phyloP scores from a whole-genome alignment of 768 basidiomycete genomes.

The Cubamyces lactineus region DNA sequence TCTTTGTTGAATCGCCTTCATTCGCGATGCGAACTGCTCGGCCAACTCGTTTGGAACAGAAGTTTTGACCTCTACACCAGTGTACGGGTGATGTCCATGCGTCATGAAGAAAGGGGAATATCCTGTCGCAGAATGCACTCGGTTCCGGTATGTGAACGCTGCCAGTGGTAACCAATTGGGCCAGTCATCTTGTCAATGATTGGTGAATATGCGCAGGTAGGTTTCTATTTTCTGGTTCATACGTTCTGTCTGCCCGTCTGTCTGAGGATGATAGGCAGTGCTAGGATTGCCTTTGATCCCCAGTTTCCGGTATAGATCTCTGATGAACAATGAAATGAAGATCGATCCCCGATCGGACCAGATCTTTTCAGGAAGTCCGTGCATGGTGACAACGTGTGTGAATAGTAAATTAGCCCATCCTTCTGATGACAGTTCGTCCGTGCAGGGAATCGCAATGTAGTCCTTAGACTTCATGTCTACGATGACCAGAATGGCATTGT shows the following conservation, averaged over 20 bases:
- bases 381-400: constrained; percentile 18
- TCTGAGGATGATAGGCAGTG: constrained; percentile 49
- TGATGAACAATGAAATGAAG: constrained; percentile 39
- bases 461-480: constrained; percentile 30
- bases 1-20: constrained; percentile 26
- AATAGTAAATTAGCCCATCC: constrained; percentile 25
- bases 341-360: constrained; percentile 25
- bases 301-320: constrained; percentile 32
- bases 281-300: constrained; percentile 38
- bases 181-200: constrained; percentile 42
- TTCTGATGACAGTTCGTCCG: constrained; percentile 24
- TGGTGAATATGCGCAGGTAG: constrained; percentile 39
- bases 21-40: constrained; percentile 22
- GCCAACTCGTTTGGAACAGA: neutral
- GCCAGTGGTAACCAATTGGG: constrained; percentile 34
- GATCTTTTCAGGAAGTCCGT: constrained; percentile 21
- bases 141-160: constrained; percentile 41
- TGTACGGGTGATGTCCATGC: too few relatives aligned
- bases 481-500: constrained; percentile 26
- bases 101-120: too few relatives aligned
- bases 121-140: constrained; percentile 1
- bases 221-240: constrained; percentile 45
- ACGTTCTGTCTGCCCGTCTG: constrained; percentile 45
- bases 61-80: too few relatives aligned
- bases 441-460: constrained; percentile 33